Evolutionary conservation across 2,329 filamentous ascomycete species (phyloP).

Genomic region (Colletotrichum lentis): DNA sequence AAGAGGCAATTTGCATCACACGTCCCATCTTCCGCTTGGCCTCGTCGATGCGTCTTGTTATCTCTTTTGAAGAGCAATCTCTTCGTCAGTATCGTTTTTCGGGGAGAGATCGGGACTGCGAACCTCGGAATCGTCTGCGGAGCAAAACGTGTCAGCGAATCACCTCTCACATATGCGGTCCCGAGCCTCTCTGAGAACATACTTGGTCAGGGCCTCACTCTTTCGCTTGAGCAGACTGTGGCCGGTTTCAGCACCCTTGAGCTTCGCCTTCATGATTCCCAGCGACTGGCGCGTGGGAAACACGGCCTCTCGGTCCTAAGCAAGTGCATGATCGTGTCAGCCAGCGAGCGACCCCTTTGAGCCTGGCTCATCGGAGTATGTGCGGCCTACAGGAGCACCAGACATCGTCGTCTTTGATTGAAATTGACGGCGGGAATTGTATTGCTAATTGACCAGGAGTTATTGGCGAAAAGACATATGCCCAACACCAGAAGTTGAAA

Average conservation of each 20-base stretch:
- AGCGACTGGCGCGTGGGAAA: conserved; percentile 98
- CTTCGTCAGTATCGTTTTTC: conserved; percentile 1
- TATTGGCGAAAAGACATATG: no score
- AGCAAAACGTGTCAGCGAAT: conserved; percentile 8
- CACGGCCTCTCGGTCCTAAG: conserved; percentile 89
- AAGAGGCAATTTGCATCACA: conserved; percentile 98
- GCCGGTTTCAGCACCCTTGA: conserved; percentile 90
- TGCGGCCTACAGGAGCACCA: conserved; percentile 50
- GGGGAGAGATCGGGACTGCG: conserved; percentile 21
- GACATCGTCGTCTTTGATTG: conserved; percentile 46
- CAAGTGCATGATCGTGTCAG: conserved; percentile 9
- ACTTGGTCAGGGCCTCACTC: conserved; percentile 98
- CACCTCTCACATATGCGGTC: background rate
- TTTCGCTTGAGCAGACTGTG: conserved; percentile 97
- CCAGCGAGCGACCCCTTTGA: background rate
- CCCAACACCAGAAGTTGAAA: background rate
- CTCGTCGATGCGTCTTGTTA: conserved; percentile 96
- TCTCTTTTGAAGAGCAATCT: conserved; percentile 65
- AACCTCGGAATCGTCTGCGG: conserved; percentile 86
- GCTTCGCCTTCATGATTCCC: conserved; percentile 96
- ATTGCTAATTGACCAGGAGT: background rate
- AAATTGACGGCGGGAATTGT: background rate
- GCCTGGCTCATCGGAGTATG: background rate
- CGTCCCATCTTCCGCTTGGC: conserved; percentile 99
- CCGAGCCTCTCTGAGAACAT: conserved; percentile 46